These are phyloP conservation scores for Botrytis elliptica DNA, from an alignment of 2,329 filamentous ascomycete genomes.

Conservation along the genomic window DNA sequence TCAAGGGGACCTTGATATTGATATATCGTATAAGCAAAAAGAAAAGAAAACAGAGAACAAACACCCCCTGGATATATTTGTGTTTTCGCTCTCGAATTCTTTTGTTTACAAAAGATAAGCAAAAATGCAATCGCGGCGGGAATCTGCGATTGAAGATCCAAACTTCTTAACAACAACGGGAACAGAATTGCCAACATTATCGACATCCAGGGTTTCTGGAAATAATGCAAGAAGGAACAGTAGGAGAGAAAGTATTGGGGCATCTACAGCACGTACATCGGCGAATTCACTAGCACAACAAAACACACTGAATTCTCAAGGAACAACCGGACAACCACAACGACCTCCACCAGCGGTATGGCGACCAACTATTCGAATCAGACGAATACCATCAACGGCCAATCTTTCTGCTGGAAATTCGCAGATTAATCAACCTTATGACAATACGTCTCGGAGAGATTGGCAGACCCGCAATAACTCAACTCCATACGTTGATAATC, in stretches of 20 bases:
- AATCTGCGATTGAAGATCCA: constrained; percentile 6
- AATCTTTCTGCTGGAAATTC: constrained; percentile 3
- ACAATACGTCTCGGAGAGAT: neutral
- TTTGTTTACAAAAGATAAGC: constrained; percentile 1
- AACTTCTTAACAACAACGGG: constrained; percentile 13
- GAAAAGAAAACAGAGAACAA: neutral
- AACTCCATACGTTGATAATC: constrained; percentile 14
- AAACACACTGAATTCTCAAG: neutral
- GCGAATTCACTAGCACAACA: constrained; percentile 10
- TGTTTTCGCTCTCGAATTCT: neutral
- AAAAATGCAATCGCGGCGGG: constrained; percentile 18
- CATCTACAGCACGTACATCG: constrained; percentile 7
- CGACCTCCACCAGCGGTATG: constrained; percentile 17
- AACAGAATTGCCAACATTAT: constrained; percentile 6
- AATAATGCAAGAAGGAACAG: neutral
- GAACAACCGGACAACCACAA: constrained; percentile 2
- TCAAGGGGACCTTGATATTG: neutral
- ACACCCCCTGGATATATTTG: neutral
- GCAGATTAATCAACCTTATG: constrained; percentile 9
- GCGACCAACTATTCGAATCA: constrained; percentile 33
- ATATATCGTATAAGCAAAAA: no score
- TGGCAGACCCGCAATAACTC: constrained; percentile 11
- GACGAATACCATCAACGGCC: constrained; percentile 23
- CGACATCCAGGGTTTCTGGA: neutral
- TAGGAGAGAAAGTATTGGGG: constrained; percentile 10